These are phyloP conservation scores for Cubamyces lactineus DNA, from an alignment of 768 basidiomycete species.

Conservation along the genomic window DNA sequence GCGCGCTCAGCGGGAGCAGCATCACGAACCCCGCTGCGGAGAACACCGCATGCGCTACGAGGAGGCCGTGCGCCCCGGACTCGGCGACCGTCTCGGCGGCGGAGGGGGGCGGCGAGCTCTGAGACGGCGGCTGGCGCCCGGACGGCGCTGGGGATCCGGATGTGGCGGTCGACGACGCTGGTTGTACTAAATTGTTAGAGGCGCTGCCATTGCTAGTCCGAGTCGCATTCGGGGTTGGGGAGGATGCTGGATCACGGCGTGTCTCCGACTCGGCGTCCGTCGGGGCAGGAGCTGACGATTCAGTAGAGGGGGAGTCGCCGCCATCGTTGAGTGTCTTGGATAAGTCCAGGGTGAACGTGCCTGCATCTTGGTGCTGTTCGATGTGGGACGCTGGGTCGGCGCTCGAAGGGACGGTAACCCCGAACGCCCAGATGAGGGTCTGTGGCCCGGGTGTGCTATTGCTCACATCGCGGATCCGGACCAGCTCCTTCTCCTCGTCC, in stretches of 20 bases:
- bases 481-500: too few relatives aligned
- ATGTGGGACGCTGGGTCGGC: conserved; percentile 37
- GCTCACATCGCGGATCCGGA: too few relatives aligned
- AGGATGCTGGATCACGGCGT: too few relatives aligned
- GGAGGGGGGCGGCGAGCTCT: conserved; percentile 28
- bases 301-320: conserved; percentile 4
- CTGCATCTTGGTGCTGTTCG: conserved; percentile 41
- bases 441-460: conserved; percentile 30
- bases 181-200: too few relatives aligned
- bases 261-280: too few relatives aligned
- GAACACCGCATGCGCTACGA: conserved; percentile 57
- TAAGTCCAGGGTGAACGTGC: conserved; percentile 40
- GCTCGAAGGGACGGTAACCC: conserved; percentile 33
- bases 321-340: conserved; percentile 30
- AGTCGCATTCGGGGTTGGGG: too few relatives aligned
- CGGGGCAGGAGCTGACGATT: too few relatives aligned
- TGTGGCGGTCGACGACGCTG: conserved; percentile 1
- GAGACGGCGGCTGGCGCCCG: conserved; percentile 24
- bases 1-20: conserved; percentile 54
- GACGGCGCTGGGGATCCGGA: neutral
- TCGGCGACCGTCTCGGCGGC: neutral
- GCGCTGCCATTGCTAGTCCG: too few relatives aligned
- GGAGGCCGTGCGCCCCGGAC: conserved; percentile 27
- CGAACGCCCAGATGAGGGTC: conserved; percentile 45
- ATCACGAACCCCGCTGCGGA: conserved; percentile 59